Evolutionary conservation across 2,329 filamentous ascomycete genomes (phyloP), one percentile per base, ranked within the genome.

Genomic region (Fusarium sp.): DNA sequence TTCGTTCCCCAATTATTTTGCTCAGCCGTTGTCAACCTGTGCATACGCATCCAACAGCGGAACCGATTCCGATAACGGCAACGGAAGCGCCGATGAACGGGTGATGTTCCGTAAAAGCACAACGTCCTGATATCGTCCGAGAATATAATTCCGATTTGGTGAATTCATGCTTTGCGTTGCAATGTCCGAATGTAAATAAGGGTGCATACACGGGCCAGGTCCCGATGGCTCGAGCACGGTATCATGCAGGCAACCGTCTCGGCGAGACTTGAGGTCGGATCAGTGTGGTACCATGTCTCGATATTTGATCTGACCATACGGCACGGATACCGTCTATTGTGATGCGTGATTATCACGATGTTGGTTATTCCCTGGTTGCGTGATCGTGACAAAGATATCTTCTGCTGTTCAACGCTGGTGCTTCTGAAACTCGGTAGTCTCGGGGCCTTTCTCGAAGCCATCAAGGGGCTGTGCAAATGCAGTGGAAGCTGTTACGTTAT

Each of bases 51-150:
- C 4, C 23, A 23, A 23, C 23, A 16, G 42, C 42, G 61, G 61
- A 64, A 46, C 38, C 38, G 23, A 30, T 58, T n/a, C 61, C 59
- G 61, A 59, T 23, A 34, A 55, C 18, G 15, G 38, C 18, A 28
- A 34, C 51, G 45, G 51, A 26, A 30, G 10, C 18, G n/a, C 59
- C 44, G 44, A 57, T 20, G 23, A 30, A 64, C 44, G 38, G 60
- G 31, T 34, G 13, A 18, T 3, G 18, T 63, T 15, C 57, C 58
- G 58, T 34, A 30, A 40, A 13, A 26, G 9, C 2, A 23, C 20
- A 33, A 7, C 5, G 9, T 26, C 28, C 6, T 16, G 16, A 28
- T 11, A n/a, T 44, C 2, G 13, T 44, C 47, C 8, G 41, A 42
- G 28, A 23, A 34, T 46, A 34, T 57, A 23, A 42, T 38, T n/a